Evolutionary conservation across 2,329 filamentous ascomycete genomes (phyloP).

Genomic region (Gremmenia infestans): DNA sequence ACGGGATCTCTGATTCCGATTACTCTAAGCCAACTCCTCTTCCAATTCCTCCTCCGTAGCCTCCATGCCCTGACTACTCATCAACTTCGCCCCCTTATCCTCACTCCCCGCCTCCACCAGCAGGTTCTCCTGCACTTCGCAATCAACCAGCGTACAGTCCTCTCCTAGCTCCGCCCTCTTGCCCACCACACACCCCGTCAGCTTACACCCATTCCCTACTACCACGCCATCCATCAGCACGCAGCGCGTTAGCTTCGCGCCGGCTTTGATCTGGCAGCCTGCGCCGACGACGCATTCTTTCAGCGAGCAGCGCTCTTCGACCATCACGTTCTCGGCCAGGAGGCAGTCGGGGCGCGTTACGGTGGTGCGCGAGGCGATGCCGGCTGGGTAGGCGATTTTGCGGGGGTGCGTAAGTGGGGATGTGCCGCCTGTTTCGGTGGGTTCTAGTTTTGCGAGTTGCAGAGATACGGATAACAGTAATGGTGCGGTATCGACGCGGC

Average conservation of each 20-base stretch:
- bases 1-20: no score
- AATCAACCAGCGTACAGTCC: conserved; percentile 74
- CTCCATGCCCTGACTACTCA: conserved; percentile 62
- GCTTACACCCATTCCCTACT: conserved; percentile 75
- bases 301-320: conserved; percentile 86
- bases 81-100: conserved; percentile 62
- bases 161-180: conserved; percentile 78
- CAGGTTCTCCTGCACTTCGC: conserved; percentile 87
- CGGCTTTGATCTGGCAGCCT: conserved; percentile 78
- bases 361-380: conserved; percentile 73
- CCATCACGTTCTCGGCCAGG: conserved; percentile 80
- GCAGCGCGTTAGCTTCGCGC: conserved; percentile 83
- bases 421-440: conserved; percentile 58
- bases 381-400: conserved; percentile 80
- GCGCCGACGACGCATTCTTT: conserved; percentile 87
- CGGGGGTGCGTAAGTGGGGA: conserved; percentile 72
- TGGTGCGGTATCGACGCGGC: conserved; percentile 82
- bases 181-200: conserved; percentile 85
- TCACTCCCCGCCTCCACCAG: conserved; percentile 77
- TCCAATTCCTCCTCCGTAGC: conserved; percentile 56
- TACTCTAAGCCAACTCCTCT: background rate
- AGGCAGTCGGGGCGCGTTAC: conserved; percentile 79
- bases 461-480: conserved; percentile 78
- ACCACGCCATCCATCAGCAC: conserved; percentile 89
- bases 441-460: conserved; percentile 78